Evolutionary conservation across 2,329 filamentous ascomycete genomes (phyloP), one percentile per base, ranked within the genome.

Genomic region (Taxawa tesnikishii): DNA sequence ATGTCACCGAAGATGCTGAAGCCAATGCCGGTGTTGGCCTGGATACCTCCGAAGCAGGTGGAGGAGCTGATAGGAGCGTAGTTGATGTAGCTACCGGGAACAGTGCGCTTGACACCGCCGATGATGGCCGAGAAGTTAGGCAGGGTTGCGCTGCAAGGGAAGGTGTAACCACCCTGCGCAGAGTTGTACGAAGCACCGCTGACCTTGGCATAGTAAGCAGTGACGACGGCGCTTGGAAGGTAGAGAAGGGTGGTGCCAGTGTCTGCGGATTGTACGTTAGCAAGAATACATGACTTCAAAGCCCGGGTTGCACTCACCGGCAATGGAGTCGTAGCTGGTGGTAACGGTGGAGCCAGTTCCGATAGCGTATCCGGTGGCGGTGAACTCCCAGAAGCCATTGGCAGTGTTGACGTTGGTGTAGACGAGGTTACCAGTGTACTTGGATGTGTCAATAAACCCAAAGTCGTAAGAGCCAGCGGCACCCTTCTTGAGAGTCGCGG

Each of bases 1-100:
- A 81, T 65, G 37, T 84, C 79, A 5, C 82, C 82, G 31, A 83
- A 67, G 47, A 87, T 81, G 35, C 66, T 70, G 38, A 74, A 65
- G 4, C 62, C 62, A 26, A 75, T 51, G 13, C 62, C 65, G 1
- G 52, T 46, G 42, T 67, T 60, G 39, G 55, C 65, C 61, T 80
- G 75, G 15, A 80, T 54, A 45, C 73, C 75, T 39, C 75, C 75
- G 43, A 76, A 80, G 60, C 75, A 80, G 36, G 61, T 68, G 24
- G 60, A 60, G 33, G 59, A 60, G 29, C 62, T 55, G 7, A 71
- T 56, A 17, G 55, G 48, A 3, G 65, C 59, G 41, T 73, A 75
- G 46, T 63, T 63, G 38, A 72, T 62, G 31, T 68, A 39, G 11
- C 28, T 25, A 17, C 37, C 39, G 10, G 37, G 37, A 17, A 42